Base-by-base conservation (phyloP, 2,329 filamentous ascomycete species). In the Exophiala xenobiotica region DNA sequence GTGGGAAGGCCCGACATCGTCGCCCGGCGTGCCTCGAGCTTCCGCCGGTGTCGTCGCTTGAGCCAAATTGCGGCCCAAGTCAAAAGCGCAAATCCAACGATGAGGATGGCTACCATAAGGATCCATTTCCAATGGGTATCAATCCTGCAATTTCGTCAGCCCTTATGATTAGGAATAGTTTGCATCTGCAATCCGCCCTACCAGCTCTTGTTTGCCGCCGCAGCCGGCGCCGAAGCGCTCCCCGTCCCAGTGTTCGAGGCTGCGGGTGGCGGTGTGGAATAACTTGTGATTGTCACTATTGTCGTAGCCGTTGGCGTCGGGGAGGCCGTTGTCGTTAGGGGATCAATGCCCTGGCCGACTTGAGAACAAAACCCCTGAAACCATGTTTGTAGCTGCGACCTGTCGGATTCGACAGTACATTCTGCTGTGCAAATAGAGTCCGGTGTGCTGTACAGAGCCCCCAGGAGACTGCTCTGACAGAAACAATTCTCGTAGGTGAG, bases 71-170 rank as follows among this genome's bases (percentile, higher is more conserved):
- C 86, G 14, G 80, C 76, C 31, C 86, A 70, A 76, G 85, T 87
- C 63, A 89, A 79, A 51, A 76, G 75, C 11, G 78, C 71, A 55
- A 95, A 87, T 46, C 76, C 85, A 53, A 92, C 74, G 37, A 85
- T 78, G 22, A 95, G 77, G 56, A 92, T 74, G 58, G 90, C 83
- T 46, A 93, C 76, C 78, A 93, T 89, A 56, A 92, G 77, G 39
- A 95, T 81, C 88, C 88, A 95, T 73, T 83, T 78, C 74, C 81
- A 89, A 68, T 92, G 88, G 22, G 74, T 77, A 6, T 78, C 76
- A 43, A 88, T 71, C 86, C 87, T 89, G 55, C 54, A 62, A 22
- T 59, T 61, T 58, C 63, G 68, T 53, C 45, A 42, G 33, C 23
- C 44, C 16, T 23, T 33, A 6, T 33, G 29, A 11, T 33, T 33